These are phyloP conservation scores for Angomonas deanei DNA, from an alignment of 208 protist genomes.

Conservation along the genomic window DNA sequence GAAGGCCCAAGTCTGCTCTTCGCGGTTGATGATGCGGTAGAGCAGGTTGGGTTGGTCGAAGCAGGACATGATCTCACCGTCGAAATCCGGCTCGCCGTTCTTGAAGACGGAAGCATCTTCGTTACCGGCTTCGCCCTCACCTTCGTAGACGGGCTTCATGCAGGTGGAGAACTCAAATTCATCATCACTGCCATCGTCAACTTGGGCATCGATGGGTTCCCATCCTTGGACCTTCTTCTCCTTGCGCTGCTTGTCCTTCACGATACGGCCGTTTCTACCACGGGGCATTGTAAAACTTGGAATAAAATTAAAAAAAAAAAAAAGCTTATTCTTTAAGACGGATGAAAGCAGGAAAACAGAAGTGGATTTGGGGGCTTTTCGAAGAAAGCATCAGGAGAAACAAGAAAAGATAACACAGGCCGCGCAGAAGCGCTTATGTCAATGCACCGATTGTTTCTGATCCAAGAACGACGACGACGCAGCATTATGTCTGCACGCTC, in stretches of 20 bases:
- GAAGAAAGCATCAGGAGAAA: background rate
- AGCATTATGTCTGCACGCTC: background rate
- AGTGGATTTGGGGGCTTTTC: too few species aligned
- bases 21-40: slow-evolving; percentile 61
- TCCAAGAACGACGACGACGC: background rate
- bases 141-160: slow-evolving; percentile 2
- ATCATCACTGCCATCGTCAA: slow-evolving; percentile 50
- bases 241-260: background rate
- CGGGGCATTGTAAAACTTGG: background rate
- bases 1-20: slow-evolving; percentile 68
- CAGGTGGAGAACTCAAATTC: slow-evolving; percentile 47
- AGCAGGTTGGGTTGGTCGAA: slow-evolving; percentile 76
- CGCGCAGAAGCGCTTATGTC: background rate
- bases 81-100: slow-evolving; percentile 53
- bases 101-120: slow-evolving; percentile 32
- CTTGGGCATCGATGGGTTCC: slow-evolving; percentile 47
- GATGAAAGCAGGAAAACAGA: background rate
- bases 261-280: background rate
- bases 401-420: background rate
- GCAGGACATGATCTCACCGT: slow-evolving; percentile 64
- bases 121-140: slow-evolving; percentile 8
- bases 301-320: background rate
- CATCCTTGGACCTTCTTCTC: slow-evolving; percentile 32
- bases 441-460: background rate
- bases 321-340: background rate